phyloP scores from a whole-genome alignment of 768 basidiomycete genomes.

The Chiua virens region DNA sequence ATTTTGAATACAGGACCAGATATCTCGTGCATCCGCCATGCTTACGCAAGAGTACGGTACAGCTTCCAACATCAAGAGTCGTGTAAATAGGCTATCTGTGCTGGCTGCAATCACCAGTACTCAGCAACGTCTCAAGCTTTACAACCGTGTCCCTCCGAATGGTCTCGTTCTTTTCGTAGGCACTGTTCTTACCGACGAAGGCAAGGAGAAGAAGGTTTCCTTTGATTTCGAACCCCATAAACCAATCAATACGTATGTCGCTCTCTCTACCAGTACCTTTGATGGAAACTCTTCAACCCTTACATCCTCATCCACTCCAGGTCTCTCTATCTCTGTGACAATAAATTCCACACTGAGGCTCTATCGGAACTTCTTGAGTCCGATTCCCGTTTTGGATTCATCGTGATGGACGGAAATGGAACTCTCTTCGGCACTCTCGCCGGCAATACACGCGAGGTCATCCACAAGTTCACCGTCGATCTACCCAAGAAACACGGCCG shows the following conservation, averaged over 20 bases:
- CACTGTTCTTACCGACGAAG: slow-evolving; percentile 96
- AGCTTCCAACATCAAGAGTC: slow-evolving; percentile 99
- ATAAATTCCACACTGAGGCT: slow-evolving; percentile 99
- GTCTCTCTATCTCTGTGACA: slow-evolving; percentile 98
- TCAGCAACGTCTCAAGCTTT: slow-evolving; percentile 95
- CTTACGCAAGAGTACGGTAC: slow-evolving; percentile 98
- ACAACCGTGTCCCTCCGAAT: slow-evolving; percentile 94
- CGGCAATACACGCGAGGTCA: slow-evolving; percentile 94
- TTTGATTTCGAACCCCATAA: slow-evolving; percentile 99
- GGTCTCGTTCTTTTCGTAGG: slow-evolving; percentile 98
- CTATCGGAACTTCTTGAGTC: slow-evolving; percentile 95
- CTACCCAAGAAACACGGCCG: slow-evolving; percentile 99
- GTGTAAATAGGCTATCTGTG: slow-evolving; percentile 96
- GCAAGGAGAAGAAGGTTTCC: slow-evolving; percentile 98
- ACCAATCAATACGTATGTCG: slow-evolving; percentile 92
- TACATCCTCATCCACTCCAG: slow-evolving; percentile 38
- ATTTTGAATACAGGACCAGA: slow-evolving; percentile 67
- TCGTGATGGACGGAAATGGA: slow-evolving; percentile 99
- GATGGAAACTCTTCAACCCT: background rate
- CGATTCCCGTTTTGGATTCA: slow-evolving; percentile 97
- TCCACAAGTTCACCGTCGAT: slow-evolving; percentile 99
- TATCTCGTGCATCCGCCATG: slow-evolving; percentile 92
- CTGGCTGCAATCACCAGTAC: slow-evolving; percentile 98
- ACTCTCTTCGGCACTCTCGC: slow-evolving; percentile 94
- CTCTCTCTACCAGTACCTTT: background rate